phyloP scores from a whole-genome alignment of 495 filamentous ascomycete genomes.

The Cryomyces minteri region DNA sequence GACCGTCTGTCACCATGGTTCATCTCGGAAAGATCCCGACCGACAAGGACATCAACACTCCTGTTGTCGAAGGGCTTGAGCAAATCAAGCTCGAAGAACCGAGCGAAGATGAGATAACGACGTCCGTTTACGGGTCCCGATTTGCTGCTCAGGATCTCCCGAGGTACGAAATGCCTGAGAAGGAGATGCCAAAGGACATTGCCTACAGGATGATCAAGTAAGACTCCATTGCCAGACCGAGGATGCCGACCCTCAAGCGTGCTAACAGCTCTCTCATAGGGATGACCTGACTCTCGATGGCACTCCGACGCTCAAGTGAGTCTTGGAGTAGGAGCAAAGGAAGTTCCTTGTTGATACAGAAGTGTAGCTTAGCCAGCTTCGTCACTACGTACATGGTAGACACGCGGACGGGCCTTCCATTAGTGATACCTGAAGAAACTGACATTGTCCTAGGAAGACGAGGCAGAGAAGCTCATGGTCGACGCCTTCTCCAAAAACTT shows the following conservation, averaged over 20 bases:
- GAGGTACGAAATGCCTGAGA: conserved; percentile 72
- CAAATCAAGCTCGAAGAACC: conserved; percentile 22
- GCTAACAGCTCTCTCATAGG: conserved; percentile 1
- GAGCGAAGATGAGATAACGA: conserved; percentile 42
- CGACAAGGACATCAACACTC: conserved; percentile 26
- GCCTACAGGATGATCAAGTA: conserved; percentile 83
- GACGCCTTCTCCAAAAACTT: conserved; percentile 85
- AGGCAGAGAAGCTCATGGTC: conserved; percentile 80
- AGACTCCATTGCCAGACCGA: not conserved
- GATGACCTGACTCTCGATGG: conserved; percentile 80
- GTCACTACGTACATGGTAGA: conserved; percentile 61
- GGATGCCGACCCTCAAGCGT: not conserved
- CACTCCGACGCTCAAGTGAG: conserved; percentile 59
- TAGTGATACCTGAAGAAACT: conserved; percentile 15
- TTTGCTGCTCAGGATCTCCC: conserved; percentile 67
- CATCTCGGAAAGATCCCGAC: conserved; percentile 40
- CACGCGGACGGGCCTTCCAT: not conserved
- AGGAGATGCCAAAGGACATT: conserved; percentile 74
- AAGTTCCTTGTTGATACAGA: no score
- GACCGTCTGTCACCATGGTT: conserved; percentile 30
- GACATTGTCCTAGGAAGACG: conserved; percentile 36
- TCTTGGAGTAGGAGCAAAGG: no score
- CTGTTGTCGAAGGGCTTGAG: conserved; percentile 23
- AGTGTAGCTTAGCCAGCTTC: conserved; percentile 40
- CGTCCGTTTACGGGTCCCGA: conserved; percentile 67